Base-by-base conservation (phyloP, 371 early-diverging fungal species). In the Mortierella sp. region DNA sequence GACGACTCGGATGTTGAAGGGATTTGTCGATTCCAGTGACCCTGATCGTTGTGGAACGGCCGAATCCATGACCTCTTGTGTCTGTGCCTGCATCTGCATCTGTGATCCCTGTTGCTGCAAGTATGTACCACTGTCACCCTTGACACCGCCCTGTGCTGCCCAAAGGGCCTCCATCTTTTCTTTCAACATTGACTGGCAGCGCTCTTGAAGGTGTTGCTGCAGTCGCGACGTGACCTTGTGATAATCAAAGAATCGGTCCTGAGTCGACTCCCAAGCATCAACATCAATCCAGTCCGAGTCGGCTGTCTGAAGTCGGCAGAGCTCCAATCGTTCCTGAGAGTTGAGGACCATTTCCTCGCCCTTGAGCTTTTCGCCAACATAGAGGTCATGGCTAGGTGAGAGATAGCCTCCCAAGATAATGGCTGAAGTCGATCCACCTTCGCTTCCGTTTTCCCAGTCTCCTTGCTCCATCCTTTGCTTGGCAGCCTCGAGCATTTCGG, bases 271-370 rank as follows among this genome's bases (percentile, higher is more conserved):
- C 82, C 82, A 81, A 7, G 64, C 46, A 37, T 74, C 74, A 4
- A 81, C 79, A 66, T 81, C 82, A 44, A 81, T 74, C 82, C 82
- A 81, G 68, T 74, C 56, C 2, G 79, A 77, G 18, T 77, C 74
- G 1, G 53, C 47, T 1, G 74, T 77, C 50, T 73, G 79, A 2
- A 77, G 66, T 4, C 70, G 68, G 58, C 74, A 73, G 51, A 81
- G 71, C 15, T 70, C 79, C 50, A 74, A 44, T 19, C 82, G 69
- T 37, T 81, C 62, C 9, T 52, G 25, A 7, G 72, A 66, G 66
- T 77, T 62, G 18, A 77, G 56, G 25, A 65, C 59, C 16, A 81
- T 46, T 1, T 61, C 62, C 18, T 71, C 64, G 18, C 68, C 70
- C 29, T 57, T 56, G 23, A 77, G 60, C 53, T 81, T 81, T 28